Base-by-base conservation (phyloP, 352 stramenopile species). In the Pythium aquatile region DNA sequence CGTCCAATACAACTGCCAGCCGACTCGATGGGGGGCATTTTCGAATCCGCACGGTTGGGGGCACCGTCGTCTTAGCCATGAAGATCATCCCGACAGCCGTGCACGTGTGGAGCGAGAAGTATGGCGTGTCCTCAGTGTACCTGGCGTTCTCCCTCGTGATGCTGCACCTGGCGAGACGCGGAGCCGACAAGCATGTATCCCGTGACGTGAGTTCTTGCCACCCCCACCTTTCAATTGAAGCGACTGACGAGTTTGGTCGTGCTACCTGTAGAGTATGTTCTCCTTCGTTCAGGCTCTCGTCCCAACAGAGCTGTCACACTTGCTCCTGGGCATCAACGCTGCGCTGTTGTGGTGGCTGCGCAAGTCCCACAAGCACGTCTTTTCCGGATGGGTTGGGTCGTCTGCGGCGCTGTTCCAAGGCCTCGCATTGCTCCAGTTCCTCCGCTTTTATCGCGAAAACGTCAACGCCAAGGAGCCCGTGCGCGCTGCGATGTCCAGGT, bases 301-400 rank as follows among this genome's bases (percentile, higher is more conserved):
- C 28, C 78, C 80, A 29, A 83, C 76, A 5, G 80, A 89, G 69
- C 74, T 87, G 28, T 68, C 78, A 42, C 80, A 87, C 67, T 83
- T 77, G 32, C 54, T 89, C 48, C 30, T 89, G 24, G 69, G 72
- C 8, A 14, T 87, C 47, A 82, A 89, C 54, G 74, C 65, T 13
- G 58, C 61, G 3, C 67, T 83, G 11, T 65, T 88, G 16, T 85
- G 69, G 62, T 79, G 68, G 26, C 63, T 82, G 49, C 70, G 76
- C 61, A 81, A 82, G 65, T 75, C 66, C 6, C 71, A 75, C 30
- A 39, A 66, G 40, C 66, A 68, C 0, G 66, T 90, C 16, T 58
- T 88, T 48, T 66, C 70, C 2, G 71, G 70, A 14, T 88, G 79
- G 80, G 69, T 76, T 24, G 82, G 78, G 17, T 79, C 77, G 1